These are phyloP conservation scores for Stevia rebaudiana DNA, from an alignment of 140 eudicot genomes.

Conservation along the genomic window DNA sequence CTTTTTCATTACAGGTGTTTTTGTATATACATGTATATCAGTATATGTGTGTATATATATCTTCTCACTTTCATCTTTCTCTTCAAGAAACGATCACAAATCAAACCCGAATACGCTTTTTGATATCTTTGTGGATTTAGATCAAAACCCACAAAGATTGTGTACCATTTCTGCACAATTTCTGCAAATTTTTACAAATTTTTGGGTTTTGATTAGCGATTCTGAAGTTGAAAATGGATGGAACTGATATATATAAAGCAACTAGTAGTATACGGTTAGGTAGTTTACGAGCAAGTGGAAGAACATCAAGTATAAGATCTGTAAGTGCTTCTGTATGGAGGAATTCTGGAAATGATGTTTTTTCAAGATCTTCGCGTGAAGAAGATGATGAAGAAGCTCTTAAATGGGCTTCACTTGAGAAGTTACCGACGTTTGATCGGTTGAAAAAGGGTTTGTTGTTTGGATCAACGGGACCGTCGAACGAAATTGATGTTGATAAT, in stretches of 20 bases:
- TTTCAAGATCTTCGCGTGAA: slow-evolving; percentile 38
- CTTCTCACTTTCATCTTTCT: too few relatives aligned
- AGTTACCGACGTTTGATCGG: slow-evolving; percentile 49
- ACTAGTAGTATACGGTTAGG: slow-evolving; percentile 30
- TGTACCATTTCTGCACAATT: too few relatives aligned
- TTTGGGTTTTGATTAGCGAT: slow-evolving; percentile 28
- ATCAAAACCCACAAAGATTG: slow-evolving; percentile 1
- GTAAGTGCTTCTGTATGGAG: slow-evolving; percentile 54
- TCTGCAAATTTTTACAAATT: neutral
- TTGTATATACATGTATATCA: too few relatives aligned
- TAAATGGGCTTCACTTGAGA: slow-evolving; percentile 53
- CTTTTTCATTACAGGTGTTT: too few relatives aligned
- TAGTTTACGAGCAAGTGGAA: slow-evolving; percentile 28
- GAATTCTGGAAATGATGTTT: slow-evolving; percentile 42
- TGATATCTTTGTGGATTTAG: too few relatives aligned
- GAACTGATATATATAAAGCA: slow-evolving; percentile 31
- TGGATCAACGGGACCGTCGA: slow-evolving; percentile 41
- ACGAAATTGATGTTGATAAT: slow-evolving; percentile 44
- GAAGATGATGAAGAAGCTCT: slow-evolving; percentile 53
- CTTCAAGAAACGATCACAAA: too few relatives aligned
- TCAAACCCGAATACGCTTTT: too few relatives aligned
- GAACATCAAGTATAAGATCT: slow-evolving; percentile 27
- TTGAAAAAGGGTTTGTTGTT: slow-evolving; percentile 42
- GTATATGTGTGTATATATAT: too few relatives aligned
- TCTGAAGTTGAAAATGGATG: slow-evolving; percentile 38